Conservation (phyloP, 2,329 filamentous ascomycete genomes). For the Pestalotiopsis sp. region DNA sequence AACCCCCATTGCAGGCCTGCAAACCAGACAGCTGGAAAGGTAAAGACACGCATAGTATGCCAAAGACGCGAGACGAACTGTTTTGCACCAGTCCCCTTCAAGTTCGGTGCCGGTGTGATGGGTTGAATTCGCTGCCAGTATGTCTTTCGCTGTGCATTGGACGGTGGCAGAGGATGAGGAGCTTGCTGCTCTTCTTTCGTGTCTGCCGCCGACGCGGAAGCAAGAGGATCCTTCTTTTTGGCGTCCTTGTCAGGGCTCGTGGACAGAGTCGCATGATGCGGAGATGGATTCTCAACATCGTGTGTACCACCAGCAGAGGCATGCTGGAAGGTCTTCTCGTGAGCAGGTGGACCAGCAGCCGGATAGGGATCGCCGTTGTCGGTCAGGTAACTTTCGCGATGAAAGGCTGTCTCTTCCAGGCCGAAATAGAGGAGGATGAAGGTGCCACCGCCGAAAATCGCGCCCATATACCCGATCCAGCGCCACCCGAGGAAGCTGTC, state of each 20-base stretch:
- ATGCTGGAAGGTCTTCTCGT: not conserved
- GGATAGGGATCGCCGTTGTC: conserved; percentile 6
- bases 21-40: conserved; percentile 60
- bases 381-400: conserved; percentile 35
- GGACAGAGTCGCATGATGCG: not conserved
- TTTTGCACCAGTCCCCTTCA: conserved; percentile 54
- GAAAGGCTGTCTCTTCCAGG: conserved; percentile 56
- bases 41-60: conserved; percentile 59
- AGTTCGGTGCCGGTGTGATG: conserved; percentile 58
- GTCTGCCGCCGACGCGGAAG: not conserved
- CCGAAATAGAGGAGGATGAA: conserved; percentile 53
- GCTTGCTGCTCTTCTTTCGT: not conserved
- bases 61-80: conserved; percentile 57
- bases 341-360: not conserved
- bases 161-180: not conserved
- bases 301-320: not conserved
- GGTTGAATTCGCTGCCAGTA: conserved; percentile 59
- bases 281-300: not conserved
- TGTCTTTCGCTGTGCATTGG: conserved; percentile 39
- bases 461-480: conserved; percentile 56
- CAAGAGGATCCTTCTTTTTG: not conserved
- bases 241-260: not conserved
- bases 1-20: conserved; percentile 62
- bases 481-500: conserved; percentile 52
- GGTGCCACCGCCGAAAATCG: conserved; percentile 50